Evolutionary conservation across 805 yeast species (phyloP).

Genomic region (Lachancea kluyveri): DNA sequence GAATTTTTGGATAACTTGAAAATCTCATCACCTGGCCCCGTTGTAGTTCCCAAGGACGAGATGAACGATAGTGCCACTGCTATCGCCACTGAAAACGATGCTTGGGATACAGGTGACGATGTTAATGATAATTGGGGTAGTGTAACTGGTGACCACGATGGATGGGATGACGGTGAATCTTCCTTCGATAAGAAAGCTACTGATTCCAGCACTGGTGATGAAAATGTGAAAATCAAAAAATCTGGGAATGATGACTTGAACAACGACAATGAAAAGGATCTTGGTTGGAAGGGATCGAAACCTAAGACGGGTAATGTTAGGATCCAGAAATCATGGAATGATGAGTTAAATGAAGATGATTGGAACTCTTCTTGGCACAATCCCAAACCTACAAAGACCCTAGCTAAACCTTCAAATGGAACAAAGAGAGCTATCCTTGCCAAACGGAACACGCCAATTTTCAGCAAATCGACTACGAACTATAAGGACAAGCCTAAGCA

Average conservation of each 20-base stretch:
- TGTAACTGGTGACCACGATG: conserved; percentile 2
- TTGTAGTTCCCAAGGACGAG: too few relatives aligned
- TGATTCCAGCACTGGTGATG: too few relatives aligned
- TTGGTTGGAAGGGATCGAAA: neutral
- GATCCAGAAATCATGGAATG: conserved; percentile 20
- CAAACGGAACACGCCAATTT: too few relatives aligned
- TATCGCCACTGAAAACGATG: too few relatives aligned
- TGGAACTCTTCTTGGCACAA: conserved; percentile 14
- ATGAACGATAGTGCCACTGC: too few relatives aligned
- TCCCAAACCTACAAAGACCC: conserved; percentile 1
- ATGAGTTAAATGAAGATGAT: conserved; percentile 13
- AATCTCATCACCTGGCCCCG: conserved; percentile 7
- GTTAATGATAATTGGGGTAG: neutral
- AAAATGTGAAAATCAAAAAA: conserved; percentile 11
- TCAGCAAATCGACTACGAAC: too few relatives aligned
- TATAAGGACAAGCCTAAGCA: too few relatives aligned
- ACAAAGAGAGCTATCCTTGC: neutral
- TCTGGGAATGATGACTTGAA: conserved; percentile 20
- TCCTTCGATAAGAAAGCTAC: too few relatives aligned
- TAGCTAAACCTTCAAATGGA: neutral
- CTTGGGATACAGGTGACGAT: conserved; percentile 28
- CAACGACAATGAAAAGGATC: conserved; percentile 7
- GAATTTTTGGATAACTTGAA: conserved; percentile 20
- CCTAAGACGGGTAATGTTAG: conserved; percentile 9
- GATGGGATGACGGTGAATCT: neutral